phyloP scores from a whole-genome alignment of 768 basidiomycete species.

The Kwoniella europaea region DNA sequence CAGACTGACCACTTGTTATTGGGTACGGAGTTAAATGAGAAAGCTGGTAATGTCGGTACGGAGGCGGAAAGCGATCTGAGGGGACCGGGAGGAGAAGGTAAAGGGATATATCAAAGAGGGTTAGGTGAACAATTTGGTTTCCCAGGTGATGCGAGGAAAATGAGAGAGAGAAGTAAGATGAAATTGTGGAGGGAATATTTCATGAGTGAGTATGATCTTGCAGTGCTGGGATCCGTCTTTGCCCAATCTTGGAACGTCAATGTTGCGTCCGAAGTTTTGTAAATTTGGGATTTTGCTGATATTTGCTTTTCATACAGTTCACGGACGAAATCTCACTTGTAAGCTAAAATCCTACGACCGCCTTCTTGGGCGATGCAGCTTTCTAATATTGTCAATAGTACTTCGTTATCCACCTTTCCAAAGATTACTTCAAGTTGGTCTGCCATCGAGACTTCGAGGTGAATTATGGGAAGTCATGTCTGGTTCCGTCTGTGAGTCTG shows the following conservation, averaged over 20 bases:
- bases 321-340: conserved; percentile 89
- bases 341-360: conserved; percentile 13
- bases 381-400: conserved; percentile 54
- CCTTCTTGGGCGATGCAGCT: not conserved
- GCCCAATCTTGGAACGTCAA: too few species aligned
- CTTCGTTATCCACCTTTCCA: conserved; percentile 95
- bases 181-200: conserved; percentile 94
- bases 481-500: conserved; percentile 73
- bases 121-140: conserved; percentile 59
- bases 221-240: too few species aligned
- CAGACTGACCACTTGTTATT: conserved; percentile 44
- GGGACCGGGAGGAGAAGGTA: conserved; percentile 59
- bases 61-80: conserved; percentile 55
- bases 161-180: conserved; percentile 68
- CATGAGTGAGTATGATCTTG: conserved; percentile 63
- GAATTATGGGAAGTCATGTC: conserved; percentile 99
- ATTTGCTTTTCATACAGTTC: conserved; percentile 63
- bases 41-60: conserved; percentile 16
- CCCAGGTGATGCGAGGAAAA: conserved; percentile 58
- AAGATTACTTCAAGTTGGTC: conserved; percentile 93
- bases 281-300: not conserved
- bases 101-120: conserved; percentile 54
- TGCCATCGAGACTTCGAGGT: conserved; percentile 90
- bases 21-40: conserved; percentile 33
- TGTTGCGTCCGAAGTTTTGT: too few species aligned